Evolutionary conservation across 345 rosid genomes (phyloP).

Genomic region (Diplotaxis tenuifolia): DNA sequence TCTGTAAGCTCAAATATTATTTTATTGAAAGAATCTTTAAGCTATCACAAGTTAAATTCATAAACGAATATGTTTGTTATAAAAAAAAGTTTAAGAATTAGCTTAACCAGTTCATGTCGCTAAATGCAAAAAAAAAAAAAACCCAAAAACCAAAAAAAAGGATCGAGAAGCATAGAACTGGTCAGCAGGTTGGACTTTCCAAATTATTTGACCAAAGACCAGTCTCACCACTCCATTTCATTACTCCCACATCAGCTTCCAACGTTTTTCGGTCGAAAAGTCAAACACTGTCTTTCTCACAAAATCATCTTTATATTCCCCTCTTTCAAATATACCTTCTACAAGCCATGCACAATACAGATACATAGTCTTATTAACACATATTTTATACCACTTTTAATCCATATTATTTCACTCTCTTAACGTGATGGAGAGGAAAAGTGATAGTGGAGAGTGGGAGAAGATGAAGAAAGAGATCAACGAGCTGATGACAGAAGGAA

Average conservation of each 20-base stretch:
- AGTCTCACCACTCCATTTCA: conserved; percentile 20
- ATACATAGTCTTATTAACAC: background rate
- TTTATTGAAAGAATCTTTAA: no score
- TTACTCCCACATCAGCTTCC: conserved; percentile 28
- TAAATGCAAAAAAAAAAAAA: background rate
- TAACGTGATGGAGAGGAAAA: conserved; percentile 37
- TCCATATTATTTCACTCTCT: background rate
- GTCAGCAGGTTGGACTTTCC: conserved; percentile 41
- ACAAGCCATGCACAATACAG: conserved; percentile 36
- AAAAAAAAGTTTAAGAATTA: no score
- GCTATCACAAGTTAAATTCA: background rate
- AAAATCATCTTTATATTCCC: conserved; percentile 23
- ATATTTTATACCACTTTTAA: background rate
- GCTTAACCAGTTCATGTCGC: background rate
- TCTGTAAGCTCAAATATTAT: no score
- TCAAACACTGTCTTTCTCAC: conserved; percentile 29
- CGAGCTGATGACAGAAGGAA: conserved; percentile 60
- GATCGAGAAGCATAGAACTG: conserved; percentile 37
- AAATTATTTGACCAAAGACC: conserved; percentile 39
- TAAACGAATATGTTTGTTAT: no score
- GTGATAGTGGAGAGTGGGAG: conserved; percentile 51
- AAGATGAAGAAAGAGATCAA: conserved; percentile 44
- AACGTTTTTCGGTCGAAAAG: conserved; percentile 29
- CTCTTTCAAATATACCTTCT: conserved; percentile 9
- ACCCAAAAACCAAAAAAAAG: conserved; percentile 14